Percentiles rank a stretch among this genome's conserved stretches.
Conservation (phyloP, 331 rosid genomes). For the Phaseolus coccineus region DNA sequence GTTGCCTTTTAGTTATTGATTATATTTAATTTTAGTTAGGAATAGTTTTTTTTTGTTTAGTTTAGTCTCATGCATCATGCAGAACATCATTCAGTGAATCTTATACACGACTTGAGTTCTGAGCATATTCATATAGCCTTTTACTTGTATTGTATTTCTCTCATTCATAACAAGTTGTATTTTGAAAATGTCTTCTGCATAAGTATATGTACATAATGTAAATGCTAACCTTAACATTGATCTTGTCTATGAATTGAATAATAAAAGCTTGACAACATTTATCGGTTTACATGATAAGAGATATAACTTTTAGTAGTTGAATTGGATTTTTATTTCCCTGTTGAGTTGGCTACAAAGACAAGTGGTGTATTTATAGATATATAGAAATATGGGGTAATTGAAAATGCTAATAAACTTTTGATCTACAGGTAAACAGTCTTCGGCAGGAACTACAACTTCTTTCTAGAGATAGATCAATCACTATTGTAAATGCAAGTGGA, state of each 20-base stretch:
- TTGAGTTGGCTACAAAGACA: slow-evolving; percentile 22
- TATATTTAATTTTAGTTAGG: slow-evolving; percentile 5
- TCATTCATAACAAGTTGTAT: not conserved
- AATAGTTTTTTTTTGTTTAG: not conserved
- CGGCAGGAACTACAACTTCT: slow-evolving; percentile 68
- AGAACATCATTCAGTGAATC: not conserved
- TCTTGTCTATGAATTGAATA: slow-evolving; percentile 8
- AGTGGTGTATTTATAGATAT: not conserved
- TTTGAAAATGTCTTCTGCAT: not conserved
- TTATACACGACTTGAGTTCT: slow-evolving; percentile 4
- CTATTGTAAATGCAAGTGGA: slow-evolving; percentile 70
- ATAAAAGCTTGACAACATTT: slow-evolving; percentile 28
- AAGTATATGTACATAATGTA: slow-evolving; percentile 5
- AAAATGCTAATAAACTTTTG: slow-evolving; percentile 37
- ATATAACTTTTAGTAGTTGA: slow-evolving; percentile 14
- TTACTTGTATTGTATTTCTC: not conserved
- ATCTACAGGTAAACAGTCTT: slow-evolving; percentile 77
- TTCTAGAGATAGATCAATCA: slow-evolving; percentile 61
- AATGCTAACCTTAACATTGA: not conserved
- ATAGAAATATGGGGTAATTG: slow-evolving; percentile 15
- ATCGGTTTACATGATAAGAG: slow-evolving; percentile 1
- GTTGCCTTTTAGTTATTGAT: slow-evolving; percentile 17
- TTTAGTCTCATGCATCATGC: slow-evolving; percentile 4
- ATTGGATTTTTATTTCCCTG: slow-evolving; percentile 15
- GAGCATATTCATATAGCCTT: slow-evolving; percentile 7